Percentiles rank a stretch among this genome's conserved stretches.
These are phyloP conservation scores for Populus ilicifolia DNA, from an alignment of 345 rosid genomes.

Conservation along the genomic window DNA sequence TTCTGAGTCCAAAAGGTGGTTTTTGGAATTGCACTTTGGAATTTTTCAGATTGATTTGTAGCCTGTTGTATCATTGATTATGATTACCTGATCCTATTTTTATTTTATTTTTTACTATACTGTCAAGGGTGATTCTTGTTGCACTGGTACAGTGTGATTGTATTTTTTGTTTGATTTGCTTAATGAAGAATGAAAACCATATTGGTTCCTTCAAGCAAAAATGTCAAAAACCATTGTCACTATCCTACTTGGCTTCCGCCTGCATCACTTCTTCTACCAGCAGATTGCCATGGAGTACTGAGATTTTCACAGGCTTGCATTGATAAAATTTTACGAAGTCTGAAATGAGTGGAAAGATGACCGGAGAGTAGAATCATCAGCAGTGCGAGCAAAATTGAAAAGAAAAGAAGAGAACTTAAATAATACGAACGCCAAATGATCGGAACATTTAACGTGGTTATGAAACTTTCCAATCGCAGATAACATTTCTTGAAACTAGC, in stretches of 20 bases:
- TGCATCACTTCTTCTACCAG: not conserved
- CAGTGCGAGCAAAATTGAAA: not conserved
- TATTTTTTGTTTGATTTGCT: constrained; percentile 14
- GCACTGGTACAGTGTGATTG: not conserved
- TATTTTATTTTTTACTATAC: not conserved
- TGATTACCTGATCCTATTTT: not conserved
- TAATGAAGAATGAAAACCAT: not conserved
- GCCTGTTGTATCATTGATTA: not conserved
- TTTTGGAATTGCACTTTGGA: not conserved
- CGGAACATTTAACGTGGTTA: not conserved
- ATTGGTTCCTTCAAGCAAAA: not conserved
- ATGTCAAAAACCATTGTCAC: not conserved
- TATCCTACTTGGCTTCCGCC: too few relatives aligned
- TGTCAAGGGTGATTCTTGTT: constrained; percentile 7
- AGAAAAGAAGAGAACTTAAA: not conserved
- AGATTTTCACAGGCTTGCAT: not conserved
- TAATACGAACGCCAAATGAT: not conserved
- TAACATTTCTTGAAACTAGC: not conserved
- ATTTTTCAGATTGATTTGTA: constrained; percentile 11
- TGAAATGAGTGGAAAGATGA: not conserved
- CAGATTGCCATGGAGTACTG: not conserved
- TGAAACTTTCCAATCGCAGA: not conserved
- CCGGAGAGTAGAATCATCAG: not conserved
- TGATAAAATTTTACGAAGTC: not conserved
- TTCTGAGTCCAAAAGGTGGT: constrained; percentile 23